Conservation (phyloP, 129 eudicot species). For the Heracleum sosnowskyi region DNA sequence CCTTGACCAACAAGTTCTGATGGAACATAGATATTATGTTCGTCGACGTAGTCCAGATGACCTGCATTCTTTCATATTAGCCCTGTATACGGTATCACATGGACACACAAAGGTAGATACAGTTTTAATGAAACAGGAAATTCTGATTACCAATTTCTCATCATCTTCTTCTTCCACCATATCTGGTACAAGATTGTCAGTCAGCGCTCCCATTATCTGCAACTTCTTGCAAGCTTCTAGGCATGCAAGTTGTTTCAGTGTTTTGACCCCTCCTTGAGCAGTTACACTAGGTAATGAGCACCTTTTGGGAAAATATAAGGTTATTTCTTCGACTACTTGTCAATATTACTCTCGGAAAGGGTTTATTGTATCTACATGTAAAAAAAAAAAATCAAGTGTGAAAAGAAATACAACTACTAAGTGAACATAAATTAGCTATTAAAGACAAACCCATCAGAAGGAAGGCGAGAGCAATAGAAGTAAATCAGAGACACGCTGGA, state of each 20-base stretch:
- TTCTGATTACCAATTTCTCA: constrained; percentile 36
- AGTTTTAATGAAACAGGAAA: neutral
- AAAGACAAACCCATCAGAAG: constrained; percentile 71
- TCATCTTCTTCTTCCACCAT: constrained; percentile 42
- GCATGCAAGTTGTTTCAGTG: constrained; percentile 68
- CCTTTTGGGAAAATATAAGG: constrained; percentile 57
- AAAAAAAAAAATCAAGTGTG: neutral
- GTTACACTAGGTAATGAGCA: constrained; percentile 46
- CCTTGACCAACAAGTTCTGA: constrained; percentile 26
- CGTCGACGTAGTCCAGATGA: neutral
- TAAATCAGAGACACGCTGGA: constrained; percentile 58
- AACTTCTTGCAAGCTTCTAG: constrained; percentile 77
- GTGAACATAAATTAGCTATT: neutral
- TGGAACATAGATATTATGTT: constrained; percentile 18
- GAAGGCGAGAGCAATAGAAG: constrained; percentile 81
- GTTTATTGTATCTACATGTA: constrained; percentile 63
- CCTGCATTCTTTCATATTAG: neutral
- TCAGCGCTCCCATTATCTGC: constrained; percentile 61
- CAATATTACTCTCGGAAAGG: constrained; percentile 52
- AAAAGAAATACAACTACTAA: neutral
- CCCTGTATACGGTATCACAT: neutral
- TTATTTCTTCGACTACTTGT: constrained; percentile 40
- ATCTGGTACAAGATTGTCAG: constrained; percentile 83
- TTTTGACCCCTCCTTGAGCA: constrained; percentile 37
- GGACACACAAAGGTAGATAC: neutral